Evolutionary conservation across 768 basidiomycete species (phyloP).

Genomic region (Macrolepiota fuliginosa): DNA sequence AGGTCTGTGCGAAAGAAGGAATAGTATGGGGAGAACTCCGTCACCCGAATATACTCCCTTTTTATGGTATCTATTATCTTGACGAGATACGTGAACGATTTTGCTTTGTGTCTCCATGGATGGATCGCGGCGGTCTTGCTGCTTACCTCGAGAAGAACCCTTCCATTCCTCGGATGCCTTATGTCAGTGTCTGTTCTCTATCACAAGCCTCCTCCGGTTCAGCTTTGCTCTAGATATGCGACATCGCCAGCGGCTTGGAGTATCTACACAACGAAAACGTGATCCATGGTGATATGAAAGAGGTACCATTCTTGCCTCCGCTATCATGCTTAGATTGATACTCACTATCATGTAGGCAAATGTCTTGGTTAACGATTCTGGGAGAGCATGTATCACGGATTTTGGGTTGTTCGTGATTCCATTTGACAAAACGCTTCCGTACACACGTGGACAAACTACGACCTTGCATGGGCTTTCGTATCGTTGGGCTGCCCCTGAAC

Average conservation of each 20-base stretch:
- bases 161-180: neutral
- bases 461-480: neutral
- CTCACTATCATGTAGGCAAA: neutral
- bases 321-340: neutral
- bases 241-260: neutral
- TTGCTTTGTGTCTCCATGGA: neutral
- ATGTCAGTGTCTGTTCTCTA: neutral
- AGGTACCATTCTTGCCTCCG: neutral
- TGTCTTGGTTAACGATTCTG: neutral
- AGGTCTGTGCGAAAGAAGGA: neutral
- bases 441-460: neutral
- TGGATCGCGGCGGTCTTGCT: neutral
- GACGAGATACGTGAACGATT: neutral
- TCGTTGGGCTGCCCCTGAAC: neutral
- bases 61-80: conserved; percentile 5
- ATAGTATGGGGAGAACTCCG: neutral
- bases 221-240: neutral
- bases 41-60: conserved; percentile 6
- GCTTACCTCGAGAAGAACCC: neutral
- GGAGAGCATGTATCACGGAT: neutral
- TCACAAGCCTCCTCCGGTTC: neutral
- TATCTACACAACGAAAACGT: neutral
- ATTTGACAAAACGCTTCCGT: neutral
- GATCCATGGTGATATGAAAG: conserved; percentile 6
- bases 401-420: neutral